Conservation (phyloP, 2,329 filamentous ascomycete species). For the Ophiocordyceps camponoti-rufipedis region DNA sequence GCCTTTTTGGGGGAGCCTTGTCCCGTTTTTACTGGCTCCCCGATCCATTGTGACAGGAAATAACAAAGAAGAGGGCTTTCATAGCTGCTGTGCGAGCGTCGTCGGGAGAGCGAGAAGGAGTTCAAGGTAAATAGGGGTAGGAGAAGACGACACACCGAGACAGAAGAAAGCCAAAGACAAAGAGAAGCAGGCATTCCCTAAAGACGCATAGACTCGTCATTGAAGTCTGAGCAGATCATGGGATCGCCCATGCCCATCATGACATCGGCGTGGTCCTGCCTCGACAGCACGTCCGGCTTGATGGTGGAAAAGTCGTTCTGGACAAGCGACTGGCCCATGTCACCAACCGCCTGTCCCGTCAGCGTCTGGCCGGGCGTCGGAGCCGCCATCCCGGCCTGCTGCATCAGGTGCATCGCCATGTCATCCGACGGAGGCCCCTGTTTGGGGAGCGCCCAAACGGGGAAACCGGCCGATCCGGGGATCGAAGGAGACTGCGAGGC, state of each 20-base stretch:
- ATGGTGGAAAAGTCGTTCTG: slow-evolving; percentile 34
- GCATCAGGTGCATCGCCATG: slow-evolving; percentile 21
- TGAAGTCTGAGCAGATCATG: slow-evolving; percentile 33
- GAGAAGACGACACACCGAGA: no score
- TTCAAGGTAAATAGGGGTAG: background rate
- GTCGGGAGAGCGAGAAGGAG: background rate
- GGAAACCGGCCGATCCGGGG: slow-evolving; percentile 8
- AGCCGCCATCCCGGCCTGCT: slow-evolving; percentile 21
- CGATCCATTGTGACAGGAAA: no score
- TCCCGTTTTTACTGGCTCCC: no score
- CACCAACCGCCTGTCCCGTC: slow-evolving; percentile 2
- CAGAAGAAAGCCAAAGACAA: no score
- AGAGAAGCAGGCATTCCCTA: slow-evolving; percentile 6
- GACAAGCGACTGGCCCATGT: slow-evolving; percentile 28
- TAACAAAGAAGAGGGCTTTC: no score
- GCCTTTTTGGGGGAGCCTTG: no score
- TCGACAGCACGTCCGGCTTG: slow-evolving; percentile 35
- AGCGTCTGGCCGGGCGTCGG: slow-evolving; percentile 6
- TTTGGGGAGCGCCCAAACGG: slow-evolving; percentile 11
- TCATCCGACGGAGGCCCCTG: slow-evolving; percentile 7
- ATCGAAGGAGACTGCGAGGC: slow-evolving; percentile 15
- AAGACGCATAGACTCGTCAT: slow-evolving; percentile 23
- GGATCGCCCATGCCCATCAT: slow-evolving; percentile 40
- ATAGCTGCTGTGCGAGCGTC: no score
- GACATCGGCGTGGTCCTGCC: slow-evolving; percentile 29